Evolutionary conservation across 176 grass and related monocot genomes (phyloP), one percentile per base, ranked within the genome.

Genomic region (Cenchrus americanus): DNA sequence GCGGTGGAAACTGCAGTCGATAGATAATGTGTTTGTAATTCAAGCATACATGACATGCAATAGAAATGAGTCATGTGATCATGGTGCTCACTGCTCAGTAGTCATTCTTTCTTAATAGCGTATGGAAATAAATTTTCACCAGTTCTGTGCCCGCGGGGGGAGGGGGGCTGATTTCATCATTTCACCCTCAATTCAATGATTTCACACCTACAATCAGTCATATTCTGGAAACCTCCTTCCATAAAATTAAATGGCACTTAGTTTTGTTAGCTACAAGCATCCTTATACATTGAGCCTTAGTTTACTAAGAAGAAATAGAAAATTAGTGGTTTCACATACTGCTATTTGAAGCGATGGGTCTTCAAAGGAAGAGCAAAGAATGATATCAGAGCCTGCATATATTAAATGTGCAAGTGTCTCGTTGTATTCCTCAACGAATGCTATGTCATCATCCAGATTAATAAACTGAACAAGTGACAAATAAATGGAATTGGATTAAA

Each of bases 281-380:
- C 43, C 43, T 44, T 44, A 49, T 49, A 13, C 47, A 59, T 27
- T 59, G 14, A 68, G 5, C 40, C 1, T 77, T 57, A 71, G 53
- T 49, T 71, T 63, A 50, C 4, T 51, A 63, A 43, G 19, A 0
- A 24, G 14, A 32, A 42, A 44, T 14, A 1, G 53, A 26, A 80
- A 52, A 62, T 14, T 43, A 21, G 10, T 63, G 75, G 3, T 62
- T 80, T 77, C 44, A 86, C 75, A 71, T 92, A 89, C 86, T 23
- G 83, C 78, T 69, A 80, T 83, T 83, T 89, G 90, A 49, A 89
- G 77, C 0, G 55, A 85, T 75, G 59, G 81, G 55, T 85, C 81
- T 7, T 90, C 42, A 69, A 93, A 87, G 77, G 88, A 93, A 93
- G 85, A 78, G 50, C 91, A 93, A 53, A 87, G 76, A 81, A 90